Evolutionary conservation across 176 grass and related monocot species (phyloP).

Genomic region (Guadua angustifolia): DNA sequence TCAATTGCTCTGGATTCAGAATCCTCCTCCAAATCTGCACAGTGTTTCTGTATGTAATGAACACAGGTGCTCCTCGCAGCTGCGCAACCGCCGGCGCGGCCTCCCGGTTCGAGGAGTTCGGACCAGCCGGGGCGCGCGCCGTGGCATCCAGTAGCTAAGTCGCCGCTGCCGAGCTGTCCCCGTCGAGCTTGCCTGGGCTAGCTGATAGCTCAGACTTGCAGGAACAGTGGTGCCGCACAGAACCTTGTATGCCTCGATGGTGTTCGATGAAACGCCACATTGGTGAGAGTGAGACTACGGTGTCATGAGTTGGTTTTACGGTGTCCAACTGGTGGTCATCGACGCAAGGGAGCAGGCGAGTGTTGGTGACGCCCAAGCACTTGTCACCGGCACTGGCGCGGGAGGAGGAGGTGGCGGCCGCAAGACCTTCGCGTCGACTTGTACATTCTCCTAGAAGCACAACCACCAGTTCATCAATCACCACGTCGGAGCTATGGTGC

Average conservation of each 20-base stretch:
- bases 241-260: not conserved
- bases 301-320: not conserved
- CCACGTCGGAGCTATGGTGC: conserved; percentile 46
- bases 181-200: not conserved
- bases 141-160: not conserved
- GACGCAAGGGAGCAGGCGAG: conserved; percentile 45
- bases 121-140: not conserved
- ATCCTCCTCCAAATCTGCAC: no score
- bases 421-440: conserved; percentile 40
- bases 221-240: not conserved
- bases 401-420: conserved; percentile 48
- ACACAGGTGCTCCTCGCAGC: not conserved
- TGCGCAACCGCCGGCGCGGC: not conserved
- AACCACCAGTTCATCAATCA: conserved; percentile 3
- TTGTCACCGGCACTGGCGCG: not conserved
- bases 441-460: conserved; percentile 51
- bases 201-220: not conserved
- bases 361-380: conserved; percentile 47
- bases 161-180: not conserved
- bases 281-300: not conserved
- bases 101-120: not conserved
- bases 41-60: no score
- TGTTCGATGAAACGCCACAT: not conserved
- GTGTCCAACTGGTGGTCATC: conserved; percentile 20
- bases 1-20: no score